A percentile compares a stretch with the other conserved stretches of the same genome.
Conservation (phyloP, 768 basidiomycete genomes). For the Podaxis sp. region DNA sequence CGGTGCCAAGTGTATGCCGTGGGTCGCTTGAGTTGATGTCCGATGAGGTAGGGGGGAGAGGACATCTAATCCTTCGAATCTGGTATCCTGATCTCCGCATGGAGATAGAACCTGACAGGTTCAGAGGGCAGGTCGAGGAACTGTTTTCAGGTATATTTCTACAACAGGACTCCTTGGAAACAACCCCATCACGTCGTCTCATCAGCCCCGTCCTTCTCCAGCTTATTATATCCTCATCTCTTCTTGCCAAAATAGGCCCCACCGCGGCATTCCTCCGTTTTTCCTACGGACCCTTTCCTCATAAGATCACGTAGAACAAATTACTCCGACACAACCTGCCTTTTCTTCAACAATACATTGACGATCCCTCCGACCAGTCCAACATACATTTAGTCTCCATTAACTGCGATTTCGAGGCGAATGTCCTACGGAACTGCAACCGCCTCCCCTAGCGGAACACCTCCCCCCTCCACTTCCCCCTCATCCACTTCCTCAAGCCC, state of each 20-base stretch:
- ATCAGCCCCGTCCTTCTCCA: slow-evolving; percentile 21
- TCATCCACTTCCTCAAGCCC: slow-evolving; percentile 48
- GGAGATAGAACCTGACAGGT: slow-evolving; percentile 21
- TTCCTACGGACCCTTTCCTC: slow-evolving; percentile 29
- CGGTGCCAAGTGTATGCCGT: slow-evolving; percentile 31
- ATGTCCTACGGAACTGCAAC: slow-evolving; percentile 49
- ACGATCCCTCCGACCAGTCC: slow-evolving; percentile 17
- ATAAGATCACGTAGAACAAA: slow-evolving; percentile 31
- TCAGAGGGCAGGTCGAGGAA: slow-evolving; percentile 21
- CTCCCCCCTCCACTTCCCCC: slow-evolving; percentile 41
- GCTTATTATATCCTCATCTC: slow-evolving; percentile 26
- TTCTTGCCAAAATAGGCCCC: slow-evolving; percentile 29
- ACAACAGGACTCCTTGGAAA: slow-evolving; percentile 39
- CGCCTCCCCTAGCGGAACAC: slow-evolving; percentile 44
- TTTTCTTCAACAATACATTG: slow-evolving; percentile 27
- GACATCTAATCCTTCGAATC: slow-evolving; percentile 15
- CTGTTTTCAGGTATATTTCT: slow-evolving; percentile 27
- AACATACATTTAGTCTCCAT: slow-evolving; percentile 13
- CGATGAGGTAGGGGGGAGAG: slow-evolving; percentile 32
- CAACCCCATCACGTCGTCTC: slow-evolving; percentile 38
- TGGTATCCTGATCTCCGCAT: slow-evolving; percentile 16
- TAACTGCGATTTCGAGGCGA: slow-evolving; percentile 14
- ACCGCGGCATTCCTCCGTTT: slow-evolving; percentile 26
- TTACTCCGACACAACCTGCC: slow-evolving; percentile 30
- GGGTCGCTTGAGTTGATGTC: slow-evolving; percentile 32